These are phyloP conservation scores for Penicillium cinerascens DNA, from an alignment of 495 filamentous ascomycete genomes.

Conservation along the genomic window DNA sequence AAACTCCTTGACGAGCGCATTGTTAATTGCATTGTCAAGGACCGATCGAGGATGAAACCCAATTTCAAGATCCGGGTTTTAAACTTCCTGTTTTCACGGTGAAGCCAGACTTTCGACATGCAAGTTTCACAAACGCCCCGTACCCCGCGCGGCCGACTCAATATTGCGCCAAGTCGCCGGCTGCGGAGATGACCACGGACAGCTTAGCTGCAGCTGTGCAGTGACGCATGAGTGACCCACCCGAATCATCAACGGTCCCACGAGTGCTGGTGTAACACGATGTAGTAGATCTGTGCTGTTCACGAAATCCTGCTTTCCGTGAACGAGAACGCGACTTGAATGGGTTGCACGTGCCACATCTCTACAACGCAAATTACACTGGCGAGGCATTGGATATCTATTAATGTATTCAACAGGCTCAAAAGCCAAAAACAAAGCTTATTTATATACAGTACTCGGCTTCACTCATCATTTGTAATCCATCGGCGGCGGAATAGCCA, in stretches of 20 bases:
- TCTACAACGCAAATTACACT: too few relatives aligned
- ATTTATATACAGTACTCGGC: background rate
- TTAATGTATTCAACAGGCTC: background rate
- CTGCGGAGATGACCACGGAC: too few relatives aligned
- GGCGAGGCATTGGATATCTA: too few relatives aligned
- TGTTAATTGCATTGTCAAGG: background rate
- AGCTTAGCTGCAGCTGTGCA: background rate
- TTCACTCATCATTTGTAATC: background rate
- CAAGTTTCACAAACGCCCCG: too few relatives aligned
- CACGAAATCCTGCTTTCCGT: too few relatives aligned
- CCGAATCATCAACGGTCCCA: background rate
- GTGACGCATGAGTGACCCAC: background rate
- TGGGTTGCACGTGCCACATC: too few relatives aligned
- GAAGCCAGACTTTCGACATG: too few relatives aligned
- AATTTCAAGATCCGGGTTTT: background rate
- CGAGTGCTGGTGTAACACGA: background rate
- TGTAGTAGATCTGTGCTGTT: background rate
- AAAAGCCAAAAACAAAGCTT: background rate
- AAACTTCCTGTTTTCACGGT: too few relatives aligned
- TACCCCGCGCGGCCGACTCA: too few relatives aligned
- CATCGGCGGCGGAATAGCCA: constrained; percentile 28
- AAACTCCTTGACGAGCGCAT: background rate
- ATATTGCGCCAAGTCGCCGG: too few relatives aligned
- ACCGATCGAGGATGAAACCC: background rate
- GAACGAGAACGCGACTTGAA: too few relatives aligned